phyloP scores from a whole-genome alignment of 1,284 basidiomycete species.

The Ceratobasidium sp. region DNA sequence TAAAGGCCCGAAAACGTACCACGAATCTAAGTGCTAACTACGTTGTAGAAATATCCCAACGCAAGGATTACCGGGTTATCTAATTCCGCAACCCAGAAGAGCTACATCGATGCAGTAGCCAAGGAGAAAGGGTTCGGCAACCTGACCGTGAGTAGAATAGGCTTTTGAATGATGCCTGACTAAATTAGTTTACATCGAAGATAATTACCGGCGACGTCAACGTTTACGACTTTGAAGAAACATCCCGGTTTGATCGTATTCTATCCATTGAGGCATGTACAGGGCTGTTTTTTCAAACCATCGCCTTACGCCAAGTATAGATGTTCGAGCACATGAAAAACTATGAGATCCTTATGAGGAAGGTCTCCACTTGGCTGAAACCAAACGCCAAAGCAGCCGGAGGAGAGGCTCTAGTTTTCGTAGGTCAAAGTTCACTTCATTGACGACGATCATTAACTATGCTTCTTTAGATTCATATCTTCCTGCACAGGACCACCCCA shows the following conservation, averaged over 20 bases:
- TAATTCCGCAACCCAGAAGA: slow-evolving; percentile 75
- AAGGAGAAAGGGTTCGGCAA: slow-evolving; percentile 63
- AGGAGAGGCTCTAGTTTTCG: slow-evolving; percentile 64
- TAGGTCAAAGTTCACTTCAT: neutral
- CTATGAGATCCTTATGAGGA: slow-evolving; percentile 69
- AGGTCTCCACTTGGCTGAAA: slow-evolving; percentile 73
- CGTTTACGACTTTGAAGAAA: slow-evolving; percentile 62
- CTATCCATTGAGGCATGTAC: slow-evolving; percentile 67
- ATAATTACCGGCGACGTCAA: slow-evolving; percentile 79
- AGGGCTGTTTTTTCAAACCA: neutral
- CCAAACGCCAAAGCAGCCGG: slow-evolving; percentile 50
- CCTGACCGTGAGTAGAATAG: slow-evolving; percentile 53
- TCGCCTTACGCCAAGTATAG: slow-evolving; percentile 46
- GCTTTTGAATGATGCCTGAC: neutral
- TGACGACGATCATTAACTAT: neutral
- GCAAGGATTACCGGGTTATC: slow-evolving; percentile 70
- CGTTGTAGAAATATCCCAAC: slow-evolving; percentile 68
- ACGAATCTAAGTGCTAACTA: neutral
- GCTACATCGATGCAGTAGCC: slow-evolving; percentile 66
- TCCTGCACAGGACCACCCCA: slow-evolving; percentile 70
- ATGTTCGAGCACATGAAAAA: slow-evolving; percentile 89
- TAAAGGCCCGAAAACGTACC: slow-evolving; percentile 45
- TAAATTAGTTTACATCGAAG: slow-evolving; percentile 47
- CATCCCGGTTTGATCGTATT: slow-evolving; percentile 71
- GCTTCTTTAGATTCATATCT: slow-evolving; percentile 62